Base-by-base conservation (phyloP, 805 yeast species). In the Yamadazyma nakazawae region DNA sequence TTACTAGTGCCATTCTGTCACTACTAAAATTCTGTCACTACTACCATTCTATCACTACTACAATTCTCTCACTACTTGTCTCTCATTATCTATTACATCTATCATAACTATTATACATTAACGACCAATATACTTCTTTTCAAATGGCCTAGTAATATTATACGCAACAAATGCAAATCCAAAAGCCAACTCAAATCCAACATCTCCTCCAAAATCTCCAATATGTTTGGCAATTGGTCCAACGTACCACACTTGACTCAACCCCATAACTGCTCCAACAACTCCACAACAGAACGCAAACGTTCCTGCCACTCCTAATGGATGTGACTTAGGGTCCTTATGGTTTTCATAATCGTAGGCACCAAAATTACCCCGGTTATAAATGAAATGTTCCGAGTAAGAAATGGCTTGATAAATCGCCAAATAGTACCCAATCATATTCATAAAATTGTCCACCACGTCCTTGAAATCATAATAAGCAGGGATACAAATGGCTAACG, bases 401-500 rank as follows among this genome's bases (percentile, higher is more conserved):
- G 80, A 67, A 65, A 91, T 82, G 42, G 86, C 81, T 58, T 80
- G 81, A 70, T 90, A 91, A 59, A 90, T 84, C 50, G 96, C 88
- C 62, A 90, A 76, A 80, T 92, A 90, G 76, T 91, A 91, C 55
- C 88, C 92, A 66, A 91, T 89, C 63, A 90, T 71, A 72, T 88
- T 82, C 97, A 91, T 89, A 70, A 91, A 91, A 70, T 88, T 81
- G 49, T 78, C 75, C 85, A 91, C 85, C 58, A 87, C 90, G 2
- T 64, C 57, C 47, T 75, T 79, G 66, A 91, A 89, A 52, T 76
- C 64, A 74, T 85, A 84, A 72, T 84, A 86, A 42, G 88, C 96
- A 41, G 96, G 96, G 55, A 90, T 90, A 59, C 96, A 81, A 60
- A 91, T 84, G 43, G 90, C 97, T 64, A 91, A 76, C 31, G 92